Evolutionary conservation across 2,329 filamentous ascomycete genomes (phyloP).

Genomic region (Trichoderma koningiopsis): DNA sequence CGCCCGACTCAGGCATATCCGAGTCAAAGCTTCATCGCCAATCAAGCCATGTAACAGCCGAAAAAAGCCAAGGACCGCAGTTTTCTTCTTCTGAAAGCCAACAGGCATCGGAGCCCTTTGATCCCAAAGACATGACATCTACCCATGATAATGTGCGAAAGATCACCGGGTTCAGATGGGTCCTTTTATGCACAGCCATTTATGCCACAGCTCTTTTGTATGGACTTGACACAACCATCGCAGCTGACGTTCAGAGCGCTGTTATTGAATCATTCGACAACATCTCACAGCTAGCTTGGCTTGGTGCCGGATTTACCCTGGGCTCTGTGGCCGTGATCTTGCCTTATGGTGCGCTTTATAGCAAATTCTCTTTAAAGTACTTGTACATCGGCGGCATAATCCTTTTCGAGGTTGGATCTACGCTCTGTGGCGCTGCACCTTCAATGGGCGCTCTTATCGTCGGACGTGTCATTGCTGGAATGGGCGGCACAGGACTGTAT

Average conservation of each 20-base stretch:
- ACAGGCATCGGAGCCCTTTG: background rate
- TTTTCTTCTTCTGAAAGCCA: background rate
- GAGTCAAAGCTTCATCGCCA: background rate
- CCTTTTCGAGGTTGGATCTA: constrained; percentile 36
- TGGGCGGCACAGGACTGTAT: constrained; percentile 47
- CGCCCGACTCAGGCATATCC: background rate
- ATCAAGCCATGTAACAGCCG: background rate
- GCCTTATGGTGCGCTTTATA: constrained; percentile 42
- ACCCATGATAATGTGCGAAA: background rate
- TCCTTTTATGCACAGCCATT: background rate
- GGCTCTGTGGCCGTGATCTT: constrained; percentile 44
- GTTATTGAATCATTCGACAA: constrained; percentile 43
- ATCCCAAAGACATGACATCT: background rate
- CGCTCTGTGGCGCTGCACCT: constrained; percentile 46
- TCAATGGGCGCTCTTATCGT: constrained; percentile 49
- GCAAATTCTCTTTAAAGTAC: constrained; percentile 49
- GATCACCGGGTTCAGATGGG: background rate
- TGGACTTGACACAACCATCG: constrained; percentile 33
- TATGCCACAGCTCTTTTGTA: constrained; percentile 38
- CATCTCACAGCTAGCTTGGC: constrained; percentile 45
- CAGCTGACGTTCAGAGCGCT: constrained; percentile 49
- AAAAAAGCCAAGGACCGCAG: background rate
- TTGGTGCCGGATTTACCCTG: constrained; percentile 44
- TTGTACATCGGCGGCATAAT: constrained; percentile 34
- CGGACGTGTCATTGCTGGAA: constrained; percentile 46